Evolutionary conservation across 257 asterid genomes (phyloP), one percentile per base, ranked within the genome.

Genomic region (Gentiana macrophylla): DNA sequence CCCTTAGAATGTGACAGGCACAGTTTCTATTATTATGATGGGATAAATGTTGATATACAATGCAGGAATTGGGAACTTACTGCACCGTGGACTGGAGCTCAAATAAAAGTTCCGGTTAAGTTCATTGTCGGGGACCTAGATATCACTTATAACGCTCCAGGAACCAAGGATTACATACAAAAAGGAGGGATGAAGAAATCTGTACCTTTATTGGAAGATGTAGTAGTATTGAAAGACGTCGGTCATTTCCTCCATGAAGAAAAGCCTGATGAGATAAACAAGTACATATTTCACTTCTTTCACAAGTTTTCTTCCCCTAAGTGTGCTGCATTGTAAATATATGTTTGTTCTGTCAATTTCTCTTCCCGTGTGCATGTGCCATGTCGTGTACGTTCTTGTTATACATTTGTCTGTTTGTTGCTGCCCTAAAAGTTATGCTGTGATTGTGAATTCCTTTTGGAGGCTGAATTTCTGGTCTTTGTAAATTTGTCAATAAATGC

Each of bases 31-130:
- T 1, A 1, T 1, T 2, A 10, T 32, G 1, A 37, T 10, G 2
- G 11, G 15, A 32, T 51, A 37, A 4, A 6, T 0, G 35, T 56
- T 51, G 63, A 24, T 4, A 35, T 54, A 33, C 35, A 41, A 41
- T 74, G 70, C 65, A 86, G 96, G 46, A 81, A 82, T 32, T 87
- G 89, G 94, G 94, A 87, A 60, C 41, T 78, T 8, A 76, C 82
- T n/a, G 89, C 80, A 36, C 49, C 85, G 12, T 86, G 92, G 96
- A 74, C 78, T 0, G 83, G 79, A 35, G 72, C 70, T 38, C 65
- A 72, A 37, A 37, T 84, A 8, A 70, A 61, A 52, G 85, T 86
- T 1, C 89, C 92, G 15, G 77, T 69, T 34, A 86, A 86, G 61
- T 86, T 84, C 68, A 53, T 84, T 0, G 80, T 84, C 2, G 96